These are phyloP conservation scores for Ceratobasidium sp. DNA, from an alignment of 1,284 basidiomycete species.

Conservation along the genomic window DNA sequence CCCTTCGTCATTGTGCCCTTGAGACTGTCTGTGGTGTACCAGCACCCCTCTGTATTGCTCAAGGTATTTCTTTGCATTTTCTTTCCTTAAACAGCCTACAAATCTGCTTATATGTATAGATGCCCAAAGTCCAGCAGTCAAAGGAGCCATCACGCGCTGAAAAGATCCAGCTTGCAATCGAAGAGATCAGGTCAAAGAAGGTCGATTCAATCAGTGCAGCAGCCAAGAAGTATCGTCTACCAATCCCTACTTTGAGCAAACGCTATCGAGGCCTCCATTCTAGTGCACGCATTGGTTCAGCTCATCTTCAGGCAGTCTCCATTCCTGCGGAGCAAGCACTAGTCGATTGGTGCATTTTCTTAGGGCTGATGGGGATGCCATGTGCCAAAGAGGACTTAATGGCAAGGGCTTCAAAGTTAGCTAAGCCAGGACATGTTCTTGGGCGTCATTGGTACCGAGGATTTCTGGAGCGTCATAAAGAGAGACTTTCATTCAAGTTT, in stretches of 20 bases:
- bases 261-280: too few relatives aligned
- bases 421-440: not conserved
- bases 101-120: not conserved
- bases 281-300: not conserved
- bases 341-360: conserved; percentile 4
- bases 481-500: conserved; percentile 9
- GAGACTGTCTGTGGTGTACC: not conserved
- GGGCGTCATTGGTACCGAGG: not conserved
- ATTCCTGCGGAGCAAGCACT: not conserved
- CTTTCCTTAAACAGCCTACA: not conserved
- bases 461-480: not conserved
- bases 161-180: not conserved
- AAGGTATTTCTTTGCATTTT: too few relatives aligned
- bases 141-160: not conserved
- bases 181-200: too few relatives aligned
- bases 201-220: too few relatives aligned
- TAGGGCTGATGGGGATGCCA: not conserved
- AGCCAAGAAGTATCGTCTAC: too few relatives aligned
- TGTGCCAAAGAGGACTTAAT: not conserved
- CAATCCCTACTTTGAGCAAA: not conserved
- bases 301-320: not conserved
- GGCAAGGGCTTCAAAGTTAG: not conserved
- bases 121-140: conserved; percentile 1
- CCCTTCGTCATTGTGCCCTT: not conserved
- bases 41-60: too few relatives aligned